Percentiles rank a stretch among this genome's conserved stretches.
phyloP scores from a whole-genome alignment of 495 filamentous ascomycete species.

The Hypoxylon lenormandii region DNA sequence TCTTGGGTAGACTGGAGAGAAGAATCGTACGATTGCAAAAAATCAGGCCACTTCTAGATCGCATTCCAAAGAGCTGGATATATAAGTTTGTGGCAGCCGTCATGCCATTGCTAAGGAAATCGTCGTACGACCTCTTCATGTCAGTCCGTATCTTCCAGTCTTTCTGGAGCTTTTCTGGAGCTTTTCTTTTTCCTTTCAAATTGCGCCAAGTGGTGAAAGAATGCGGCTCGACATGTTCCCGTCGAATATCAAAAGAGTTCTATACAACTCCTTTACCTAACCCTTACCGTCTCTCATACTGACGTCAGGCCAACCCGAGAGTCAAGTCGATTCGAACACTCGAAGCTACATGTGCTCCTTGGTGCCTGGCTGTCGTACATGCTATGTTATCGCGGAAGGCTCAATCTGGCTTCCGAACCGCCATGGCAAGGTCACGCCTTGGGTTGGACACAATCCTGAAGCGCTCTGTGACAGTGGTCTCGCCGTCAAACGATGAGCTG shows the following conservation, averaged over 20 bases:
- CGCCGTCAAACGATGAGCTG: slow-evolving; percentile 22
- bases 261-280: not conserved
- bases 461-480: not conserved
- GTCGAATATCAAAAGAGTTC: slow-evolving; percentile 1
- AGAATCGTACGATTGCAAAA: slow-evolving; percentile 44
- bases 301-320: slow-evolving; percentile 1
- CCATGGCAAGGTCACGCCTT: not conserved
- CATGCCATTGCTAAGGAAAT: slow-evolving; percentile 32
- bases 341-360: slow-evolving; percentile 4
- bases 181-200: too few species aligned
- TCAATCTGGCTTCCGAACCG: not conserved
- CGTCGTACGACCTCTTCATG: slow-evolving; percentile 42
- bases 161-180: slow-evolving; percentile 5
- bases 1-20: slow-evolving; percentile 19
- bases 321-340: not conserved
- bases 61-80: slow-evolving; percentile 38
- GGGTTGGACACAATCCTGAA: not conserved
- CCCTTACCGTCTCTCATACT: slow-evolving; percentile 15
- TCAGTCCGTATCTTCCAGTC: slow-evolving; percentile 13
- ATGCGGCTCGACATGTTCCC: slow-evolving; percentile 17
- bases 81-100: slow-evolving; percentile 41
- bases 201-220: slow-evolving; percentile 23
- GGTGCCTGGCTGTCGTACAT: not conserved
- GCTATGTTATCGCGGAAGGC: slow-evolving; percentile 9
- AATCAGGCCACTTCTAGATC: slow-evolving; percentile 43